A percentile compares a stretch with the other conserved stretches of the same genome.
Evolutionary conservation across 148 eudicot species (phyloP).

Genomic region (Rhododendron mucronatum): DNA sequence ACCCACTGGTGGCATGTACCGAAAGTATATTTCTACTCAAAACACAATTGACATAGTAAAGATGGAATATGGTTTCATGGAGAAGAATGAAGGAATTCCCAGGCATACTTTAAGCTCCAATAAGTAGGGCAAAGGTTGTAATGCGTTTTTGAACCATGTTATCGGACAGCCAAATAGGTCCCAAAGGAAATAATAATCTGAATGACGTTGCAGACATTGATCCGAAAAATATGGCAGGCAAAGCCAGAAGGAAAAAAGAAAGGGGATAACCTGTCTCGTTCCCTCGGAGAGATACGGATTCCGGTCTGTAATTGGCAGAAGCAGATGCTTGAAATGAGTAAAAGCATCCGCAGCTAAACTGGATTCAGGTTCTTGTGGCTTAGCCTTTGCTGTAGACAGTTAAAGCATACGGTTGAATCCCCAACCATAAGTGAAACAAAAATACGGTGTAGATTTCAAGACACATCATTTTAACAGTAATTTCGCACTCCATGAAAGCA

Average conservation of each 20-base stretch:
- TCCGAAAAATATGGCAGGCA: neutral
- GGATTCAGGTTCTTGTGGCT: constrained; percentile 62
- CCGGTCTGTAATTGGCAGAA: constrained; percentile 82
- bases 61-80: neutral
- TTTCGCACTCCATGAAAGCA: neutral
- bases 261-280: constrained; percentile 74
- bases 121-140: neutral
- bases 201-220: neutral
- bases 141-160: neutral
- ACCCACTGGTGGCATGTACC: neutral
- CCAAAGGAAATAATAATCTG: neutral
- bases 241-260: neutral
- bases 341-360: constrained; percentile 59
- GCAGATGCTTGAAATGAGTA: constrained; percentile 84
- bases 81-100: neutral
- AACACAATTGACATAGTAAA: neutral
- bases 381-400: constrained; percentile 48
- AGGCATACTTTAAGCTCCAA: neutral
- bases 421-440: neutral
- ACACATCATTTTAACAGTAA: neutral
- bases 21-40: neutral
- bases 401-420: neutral
- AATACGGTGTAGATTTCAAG: neutral
- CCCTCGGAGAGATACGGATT: constrained; percentile 96
- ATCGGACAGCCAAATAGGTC: neutral